Conservation (phyloP, 306 rosid genomes). For the Neltuma alba region DNA sequence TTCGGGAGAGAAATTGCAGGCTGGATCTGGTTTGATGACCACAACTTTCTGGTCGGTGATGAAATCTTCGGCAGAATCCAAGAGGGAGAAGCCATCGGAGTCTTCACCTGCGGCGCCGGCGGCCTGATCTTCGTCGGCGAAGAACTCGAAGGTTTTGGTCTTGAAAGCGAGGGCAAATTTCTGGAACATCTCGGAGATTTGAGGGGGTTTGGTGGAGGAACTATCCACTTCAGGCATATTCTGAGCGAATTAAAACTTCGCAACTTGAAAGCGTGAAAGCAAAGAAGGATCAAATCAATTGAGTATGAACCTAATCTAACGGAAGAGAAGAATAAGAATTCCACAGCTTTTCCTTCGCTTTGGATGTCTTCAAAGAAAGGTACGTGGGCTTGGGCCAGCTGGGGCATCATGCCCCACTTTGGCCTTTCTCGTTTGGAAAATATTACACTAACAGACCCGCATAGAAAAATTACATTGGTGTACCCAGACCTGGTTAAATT, state of each 20-base stretch:
- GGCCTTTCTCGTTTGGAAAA: too few species aligned
- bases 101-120: slow-evolving; percentile 57
- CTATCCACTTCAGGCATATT: slow-evolving; percentile 66
- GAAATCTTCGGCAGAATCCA: slow-evolving; percentile 90
- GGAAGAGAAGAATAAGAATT: slow-evolving; percentile 22
- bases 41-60: slow-evolving; percentile 95
- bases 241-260: not conserved
- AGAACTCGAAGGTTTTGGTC: slow-evolving; percentile 88
- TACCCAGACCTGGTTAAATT: not conserved
- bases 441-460: not conserved
- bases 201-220: slow-evolving; percentile 77
- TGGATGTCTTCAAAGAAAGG: slow-evolving; percentile 72
- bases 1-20: slow-evolving; percentile 15
- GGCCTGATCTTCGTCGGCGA: slow-evolving; percentile 61
- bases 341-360: slow-evolving; percentile 34
- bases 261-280: not conserved
- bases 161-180: slow-evolving; percentile 96
- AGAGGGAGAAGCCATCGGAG: slow-evolving; percentile 71
- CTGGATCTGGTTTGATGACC: slow-evolving; percentile 78
- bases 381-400: not conserved
- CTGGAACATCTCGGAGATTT: slow-evolving; percentile 94
- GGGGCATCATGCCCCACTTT: slow-evolving; percentile 19
- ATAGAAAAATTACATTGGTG: not conserved
- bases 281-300: not conserved
- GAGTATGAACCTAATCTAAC: not conserved